Percentiles rank a stretch among this genome's conserved stretches.
These are phyloP conservation scores for Platanus orientalis DNA, from an alignment of 164 flowering plant genomes.

Conservation along the genomic window DNA sequence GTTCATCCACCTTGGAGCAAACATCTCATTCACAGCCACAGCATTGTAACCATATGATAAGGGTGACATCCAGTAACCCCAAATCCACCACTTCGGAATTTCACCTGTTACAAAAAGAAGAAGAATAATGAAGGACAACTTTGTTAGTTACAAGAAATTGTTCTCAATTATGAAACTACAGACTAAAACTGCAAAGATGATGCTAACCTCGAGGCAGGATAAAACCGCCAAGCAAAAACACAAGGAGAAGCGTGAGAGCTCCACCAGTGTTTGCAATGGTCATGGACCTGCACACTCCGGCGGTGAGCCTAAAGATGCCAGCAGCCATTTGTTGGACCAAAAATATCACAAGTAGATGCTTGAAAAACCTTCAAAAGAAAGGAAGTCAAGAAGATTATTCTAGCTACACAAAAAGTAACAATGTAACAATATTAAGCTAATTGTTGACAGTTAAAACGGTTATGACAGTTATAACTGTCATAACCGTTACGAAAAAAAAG, in stretches of 20 bases:
- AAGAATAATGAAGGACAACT: background rate
- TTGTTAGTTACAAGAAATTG: too few relatives aligned
- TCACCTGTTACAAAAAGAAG: constrained; percentile 29
- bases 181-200: background rate
- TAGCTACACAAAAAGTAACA: too few relatives aligned
- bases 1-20: constrained; percentile 43
- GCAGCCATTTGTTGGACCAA: constrained; percentile 88
- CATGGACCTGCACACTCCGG: constrained; percentile 65
- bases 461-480: too few relatives aligned
- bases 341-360: constrained; percentile 63
- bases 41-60: constrained; percentile 34
- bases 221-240: constrained; percentile 87
- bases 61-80: constrained; percentile 45
- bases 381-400: too few relatives aligned
- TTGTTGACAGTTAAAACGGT: too few relatives aligned
- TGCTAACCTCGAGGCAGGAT: constrained; percentile 67
- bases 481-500: too few relatives aligned
- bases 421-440: too few relatives aligned
- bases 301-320: constrained; percentile 63
- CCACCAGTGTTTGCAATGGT: constrained; percentile 70
- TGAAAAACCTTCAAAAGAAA: constrained; percentile 81
- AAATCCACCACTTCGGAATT: constrained; percentile 57
- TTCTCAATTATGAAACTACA: too few relatives aligned
- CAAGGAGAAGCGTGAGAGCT: constrained; percentile 45
- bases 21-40: constrained; percentile 34